Percentiles rank a stretch among this genome's conserved stretches.
phyloP scores from a whole-genome alignment of 345 rosid genomes.

The Euclidium syriacum region DNA sequence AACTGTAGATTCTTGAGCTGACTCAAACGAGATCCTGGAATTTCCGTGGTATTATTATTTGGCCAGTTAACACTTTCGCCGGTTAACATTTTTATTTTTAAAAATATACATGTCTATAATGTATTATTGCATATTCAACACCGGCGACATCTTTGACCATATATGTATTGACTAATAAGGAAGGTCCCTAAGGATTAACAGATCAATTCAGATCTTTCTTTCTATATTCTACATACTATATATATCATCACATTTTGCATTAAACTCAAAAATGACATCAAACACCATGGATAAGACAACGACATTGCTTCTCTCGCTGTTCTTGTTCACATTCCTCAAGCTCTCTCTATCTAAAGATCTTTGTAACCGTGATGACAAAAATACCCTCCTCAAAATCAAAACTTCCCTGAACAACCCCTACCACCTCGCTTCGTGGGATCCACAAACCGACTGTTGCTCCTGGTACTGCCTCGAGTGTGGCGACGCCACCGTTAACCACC shows the following conservation, averaged over 20 bases:
- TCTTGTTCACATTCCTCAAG: conserved; percentile 26
- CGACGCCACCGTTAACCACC: conserved; percentile 49
- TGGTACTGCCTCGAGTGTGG: conserved; percentile 74
- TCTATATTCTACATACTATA: background rate
- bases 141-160: conserved; percentile 2
- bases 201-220: background rate
- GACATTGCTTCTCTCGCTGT: background rate
- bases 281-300: conserved; percentile 24
- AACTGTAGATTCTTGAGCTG: too few species aligned
- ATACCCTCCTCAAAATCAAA: conserved; percentile 57
- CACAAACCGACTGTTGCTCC: conserved; percentile 62
- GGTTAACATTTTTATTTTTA: too few species aligned
- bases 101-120: too few species aligned
- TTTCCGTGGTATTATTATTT: too few species aligned
- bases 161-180: background rate
- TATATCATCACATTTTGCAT: background rate
- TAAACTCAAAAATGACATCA: background rate
- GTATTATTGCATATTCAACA: conserved; percentile 3
- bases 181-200: too few species aligned
- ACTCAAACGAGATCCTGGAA: too few species aligned
- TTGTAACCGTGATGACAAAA: conserved; percentile 59
- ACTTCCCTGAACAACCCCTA: conserved; percentile 56
- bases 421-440: conserved; percentile 64
- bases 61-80: too few species aligned
- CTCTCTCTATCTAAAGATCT: conserved; percentile 34